Evolutionary conservation across 1,139 yeast genomes (phyloP), one percentile per base, ranked within the genome.

Genomic region (Saccharomyces hybrid): DNA sequence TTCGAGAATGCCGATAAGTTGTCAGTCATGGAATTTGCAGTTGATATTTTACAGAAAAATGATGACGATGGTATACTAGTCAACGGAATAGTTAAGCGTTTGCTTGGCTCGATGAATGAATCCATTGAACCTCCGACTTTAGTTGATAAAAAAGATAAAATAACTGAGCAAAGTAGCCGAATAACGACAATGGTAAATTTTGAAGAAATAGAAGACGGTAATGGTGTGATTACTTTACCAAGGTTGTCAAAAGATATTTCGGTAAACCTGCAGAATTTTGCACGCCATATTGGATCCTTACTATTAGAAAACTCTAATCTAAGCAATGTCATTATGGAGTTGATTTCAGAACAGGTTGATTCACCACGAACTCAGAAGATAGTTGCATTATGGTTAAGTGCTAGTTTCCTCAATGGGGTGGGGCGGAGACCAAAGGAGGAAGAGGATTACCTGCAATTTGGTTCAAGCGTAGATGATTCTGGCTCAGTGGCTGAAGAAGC

Each of bases 401-500:
- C 32, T 54, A 55, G 3, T 48, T 59, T 7, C 51, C 61, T 34
- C 51, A 50, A 61, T 11, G 51, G 55, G 0, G 61, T 57, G 16
- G 50, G 53, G 7, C 53, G 54, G 7, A 53, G 28, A 9, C 8
- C 50, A 53, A 3, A 46, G 54, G 57, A 3, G 44, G 44, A 38
- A 16, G 66, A 67, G 38, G 69, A 66, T 2, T 70, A 66, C 53
- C 51, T 73, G 1, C 58, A 62, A 2, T 64, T 69, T 55, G 70
- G 59, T 27, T 68, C 64, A 11, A 55, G 53, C 7, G 26, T 19
- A 8, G 12, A 16, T 24, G n/a, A 38, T 38, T 38, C 44, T 6
- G 11, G n/a, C 19, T 19, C 24, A 5, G 9, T 38, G 26, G 44
- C 19, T 38, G 44, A 38, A 38, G 44, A 38, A 19, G n/a, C 24